These are phyloP conservation scores for Rachicladosporium sp. DNA, from an alignment of 2,329 filamentous ascomycete genomes.

Conservation along the genomic window DNA sequence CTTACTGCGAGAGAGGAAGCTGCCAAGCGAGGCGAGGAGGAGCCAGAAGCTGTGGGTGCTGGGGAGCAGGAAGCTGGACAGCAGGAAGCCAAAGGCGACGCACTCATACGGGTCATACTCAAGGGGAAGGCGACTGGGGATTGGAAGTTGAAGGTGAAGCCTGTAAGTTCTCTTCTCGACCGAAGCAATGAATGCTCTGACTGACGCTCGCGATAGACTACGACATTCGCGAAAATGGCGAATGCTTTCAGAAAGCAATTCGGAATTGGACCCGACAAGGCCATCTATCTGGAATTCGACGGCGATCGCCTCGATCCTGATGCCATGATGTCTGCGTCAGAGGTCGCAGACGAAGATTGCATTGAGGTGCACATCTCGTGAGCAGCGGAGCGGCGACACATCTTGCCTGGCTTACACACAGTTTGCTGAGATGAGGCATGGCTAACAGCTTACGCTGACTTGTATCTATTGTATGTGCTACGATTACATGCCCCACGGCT, in stretches of 20 bases:
- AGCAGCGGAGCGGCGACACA: background rate
- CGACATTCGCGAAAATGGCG: constrained; percentile 50
- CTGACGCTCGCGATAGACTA: constrained; percentile 31
- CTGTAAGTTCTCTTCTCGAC: constrained; percentile 24
- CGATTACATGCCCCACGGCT: background rate
- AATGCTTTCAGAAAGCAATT: constrained; percentile 47
- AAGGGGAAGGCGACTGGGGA: constrained; percentile 40
- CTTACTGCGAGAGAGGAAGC: constrained; percentile 29
- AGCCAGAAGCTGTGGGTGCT: constrained; percentile 8
- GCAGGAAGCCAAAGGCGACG: constrained; percentile 21
- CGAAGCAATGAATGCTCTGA: no score
- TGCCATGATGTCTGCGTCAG: constrained; percentile 50
- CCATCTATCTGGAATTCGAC: constrained; percentile 58
- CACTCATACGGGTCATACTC: constrained; percentile 31
- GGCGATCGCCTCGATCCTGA: constrained; percentile 57
- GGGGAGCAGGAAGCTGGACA: constrained; percentile 15
- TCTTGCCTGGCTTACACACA: no score
- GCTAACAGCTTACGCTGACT: no score
- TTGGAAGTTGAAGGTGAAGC: constrained; percentile 37
- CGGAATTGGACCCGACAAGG: constrained; percentile 37
- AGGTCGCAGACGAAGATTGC: constrained; percentile 61
- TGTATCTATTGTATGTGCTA: background rate
- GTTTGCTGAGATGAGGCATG: no score
- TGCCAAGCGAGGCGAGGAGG: constrained; percentile 4
- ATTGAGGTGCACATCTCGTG: constrained; percentile 60